Conservation (phyloP, 176 grass and related monocot species). For the Tillandsia fasciculata region DNA sequence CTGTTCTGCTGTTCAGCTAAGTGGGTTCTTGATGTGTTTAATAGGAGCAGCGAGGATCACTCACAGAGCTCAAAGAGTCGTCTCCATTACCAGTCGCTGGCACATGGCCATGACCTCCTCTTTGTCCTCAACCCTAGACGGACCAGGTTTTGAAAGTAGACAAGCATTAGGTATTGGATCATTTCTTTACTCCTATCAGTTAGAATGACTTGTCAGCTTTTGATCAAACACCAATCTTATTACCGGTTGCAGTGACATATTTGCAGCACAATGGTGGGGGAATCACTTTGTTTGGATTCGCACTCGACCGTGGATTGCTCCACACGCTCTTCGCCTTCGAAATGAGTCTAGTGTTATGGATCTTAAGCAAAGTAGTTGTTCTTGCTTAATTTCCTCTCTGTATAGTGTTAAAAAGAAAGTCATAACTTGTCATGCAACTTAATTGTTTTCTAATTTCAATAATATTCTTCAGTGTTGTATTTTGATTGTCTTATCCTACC, state of each 20-base stretch:
- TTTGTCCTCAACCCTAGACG: background rate
- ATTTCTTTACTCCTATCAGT: background rate
- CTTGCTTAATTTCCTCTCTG: conserved; percentile 13
- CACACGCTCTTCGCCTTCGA: conserved; percentile 92
- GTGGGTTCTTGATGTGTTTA: conserved; percentile 87
- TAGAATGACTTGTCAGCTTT: background rate
- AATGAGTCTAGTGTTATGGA: conserved; percentile 95
- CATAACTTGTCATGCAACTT: no score
- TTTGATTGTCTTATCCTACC: no score
- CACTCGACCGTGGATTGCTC: conserved; percentile 70
- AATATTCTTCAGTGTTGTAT: no score
- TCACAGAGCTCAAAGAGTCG: conserved; percentile 66
- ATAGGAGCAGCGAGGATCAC: conserved; percentile 77
- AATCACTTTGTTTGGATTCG: conserved; percentile 84
- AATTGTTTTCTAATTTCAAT: no score
- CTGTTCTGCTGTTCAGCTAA: conserved; percentile 79
- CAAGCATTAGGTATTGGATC: conserved; percentile 52
- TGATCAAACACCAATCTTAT: conserved; percentile 2
- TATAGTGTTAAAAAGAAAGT: no score
- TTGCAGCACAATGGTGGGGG: conserved; percentile 73
- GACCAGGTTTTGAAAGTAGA: conserved; percentile 28
- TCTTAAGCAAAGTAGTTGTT: conserved; percentile 81
- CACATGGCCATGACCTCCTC: conserved; percentile 37
- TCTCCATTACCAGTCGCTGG: conserved; percentile 78
- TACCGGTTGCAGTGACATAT: conserved; percentile 44